Conservation (phyloP, 2,329 filamentous ascomycete species). For the Fusarium sp. region DNA sequence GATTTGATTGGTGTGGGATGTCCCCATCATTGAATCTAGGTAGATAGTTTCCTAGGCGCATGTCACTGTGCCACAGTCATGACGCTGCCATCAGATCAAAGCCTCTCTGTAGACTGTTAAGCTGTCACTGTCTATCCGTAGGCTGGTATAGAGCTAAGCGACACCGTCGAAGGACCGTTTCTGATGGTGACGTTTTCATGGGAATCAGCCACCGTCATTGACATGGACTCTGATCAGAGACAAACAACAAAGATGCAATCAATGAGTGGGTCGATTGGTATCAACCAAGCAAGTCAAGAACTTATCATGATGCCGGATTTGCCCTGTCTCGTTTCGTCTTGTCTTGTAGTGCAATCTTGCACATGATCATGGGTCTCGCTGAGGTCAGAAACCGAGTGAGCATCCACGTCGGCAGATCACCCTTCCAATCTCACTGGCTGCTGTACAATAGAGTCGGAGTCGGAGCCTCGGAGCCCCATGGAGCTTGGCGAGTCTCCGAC, state of each 20-base stretch:
- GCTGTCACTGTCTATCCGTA: no score
- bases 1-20: slow-evolving; percentile 19
- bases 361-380: slow-evolving; percentile 8
- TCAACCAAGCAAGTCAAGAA: not conserved
- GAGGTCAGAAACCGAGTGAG: slow-evolving; percentile 19
- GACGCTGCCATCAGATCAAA: slow-evolving; percentile 21
- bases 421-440: slow-evolving; percentile 30
- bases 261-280: slow-evolving; percentile 1
- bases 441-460: slow-evolving; percentile 6
- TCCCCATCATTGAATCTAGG: slow-evolving; percentile 19
- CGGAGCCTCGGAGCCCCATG: slow-evolving; percentile 20
- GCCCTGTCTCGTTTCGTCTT: slow-evolving; percentile 27
- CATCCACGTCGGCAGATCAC: slow-evolving; percentile 30
- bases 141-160: slow-evolving; percentile 11
- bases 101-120: not conserved
- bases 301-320: slow-evolving; percentile 2
- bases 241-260: slow-evolving; percentile 11
- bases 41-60: slow-evolving; percentile 6
- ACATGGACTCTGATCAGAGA: slow-evolving; percentile 11
- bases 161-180: slow-evolving; percentile 30
- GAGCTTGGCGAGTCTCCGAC: slow-evolving; percentile 11
- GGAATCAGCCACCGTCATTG: slow-evolving; percentile 37
- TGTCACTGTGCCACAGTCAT: slow-evolving; percentile 41
- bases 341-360: slow-evolving; percentile 11
- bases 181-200: slow-evolving; percentile 37